Percentiles rank a stretch among this genome's conserved stretches.
These are phyloP conservation scores for Pyrrhoderma lamaoense DNA, from an alignment of 1,284 basidiomycete species.

Conservation along the genomic window DNA sequence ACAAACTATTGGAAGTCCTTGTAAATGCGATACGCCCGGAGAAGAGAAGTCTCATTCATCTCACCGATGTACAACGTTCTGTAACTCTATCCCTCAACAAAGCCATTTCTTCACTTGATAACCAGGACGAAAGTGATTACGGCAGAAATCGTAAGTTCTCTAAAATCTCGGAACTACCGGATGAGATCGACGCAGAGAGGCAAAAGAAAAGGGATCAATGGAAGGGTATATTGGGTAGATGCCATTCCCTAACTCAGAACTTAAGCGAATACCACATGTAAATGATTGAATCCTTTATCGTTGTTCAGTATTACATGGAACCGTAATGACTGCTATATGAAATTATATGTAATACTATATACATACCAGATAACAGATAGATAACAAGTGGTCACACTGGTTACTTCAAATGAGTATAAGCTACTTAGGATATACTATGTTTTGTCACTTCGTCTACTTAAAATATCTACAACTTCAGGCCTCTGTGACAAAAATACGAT, in stretches of 20 bases:
- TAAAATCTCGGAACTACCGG: constrained; percentile 8
- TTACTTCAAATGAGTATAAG: too few relatives aligned
- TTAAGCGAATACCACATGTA: too few relatives aligned
- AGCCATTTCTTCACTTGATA: neutral
- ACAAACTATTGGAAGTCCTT: constrained; percentile 24
- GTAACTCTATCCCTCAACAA: constrained; percentile 24
- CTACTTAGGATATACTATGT: too few relatives aligned
- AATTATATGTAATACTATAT: too few relatives aligned
- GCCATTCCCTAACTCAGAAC: neutral
- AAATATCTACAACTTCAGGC: too few relatives aligned
- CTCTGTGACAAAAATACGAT: too few relatives aligned
- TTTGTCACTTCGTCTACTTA: too few relatives aligned
- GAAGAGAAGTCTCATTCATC: constrained; percentile 33
- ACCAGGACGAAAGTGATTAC: neutral
- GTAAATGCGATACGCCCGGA: constrained; percentile 22
- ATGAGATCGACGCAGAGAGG: constrained; percentile 4
- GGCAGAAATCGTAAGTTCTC: neutral
- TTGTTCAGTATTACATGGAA: too few relatives aligned
- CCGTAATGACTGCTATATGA: too few relatives aligned
- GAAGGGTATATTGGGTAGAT: constrained; percentile 2
- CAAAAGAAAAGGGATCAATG: constrained; percentile 4
- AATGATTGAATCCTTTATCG: too few relatives aligned
- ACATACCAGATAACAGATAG: too few relatives aligned
- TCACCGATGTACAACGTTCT: constrained; percentile 39
- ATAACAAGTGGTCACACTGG: too few relatives aligned